Evolutionary conservation across 192 early-diverging fungal genomes (phyloP).

Genomic region (Entophlyctis helioformis): DNA sequence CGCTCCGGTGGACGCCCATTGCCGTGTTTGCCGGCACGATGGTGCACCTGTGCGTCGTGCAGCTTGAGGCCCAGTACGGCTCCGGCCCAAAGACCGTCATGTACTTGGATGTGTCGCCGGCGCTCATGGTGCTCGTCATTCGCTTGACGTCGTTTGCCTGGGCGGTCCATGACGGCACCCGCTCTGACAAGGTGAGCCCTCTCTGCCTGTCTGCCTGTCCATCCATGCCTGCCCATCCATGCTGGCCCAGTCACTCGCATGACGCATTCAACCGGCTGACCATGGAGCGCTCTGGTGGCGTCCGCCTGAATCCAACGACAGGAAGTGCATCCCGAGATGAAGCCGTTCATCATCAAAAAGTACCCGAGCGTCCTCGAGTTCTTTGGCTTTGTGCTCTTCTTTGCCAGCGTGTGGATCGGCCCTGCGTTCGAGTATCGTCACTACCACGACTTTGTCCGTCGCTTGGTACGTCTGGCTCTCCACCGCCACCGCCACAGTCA

Average conservation of each 20-base stretch:
- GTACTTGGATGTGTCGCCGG: too few species aligned
- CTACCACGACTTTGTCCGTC: conserved; percentile 29
- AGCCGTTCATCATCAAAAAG: too few species aligned
- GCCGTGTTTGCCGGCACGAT: conserved; percentile 20
- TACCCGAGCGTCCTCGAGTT: conserved; percentile 64
- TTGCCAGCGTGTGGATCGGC: conserved; percentile 63
- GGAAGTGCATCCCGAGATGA: too few species aligned
- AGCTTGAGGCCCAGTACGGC: too few species aligned
- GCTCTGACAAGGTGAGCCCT: conserved; percentile 12
- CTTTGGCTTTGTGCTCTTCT: conserved; percentile 84
- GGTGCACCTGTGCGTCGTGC: conserved; percentile 15
- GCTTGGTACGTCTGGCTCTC: too few species aligned
- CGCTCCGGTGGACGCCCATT: conserved; percentile 9
- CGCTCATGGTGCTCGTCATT: conserved; percentile 92
- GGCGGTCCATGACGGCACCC: conserved; percentile 65
- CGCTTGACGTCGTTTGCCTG: conserved; percentile 83
- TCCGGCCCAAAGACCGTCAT: too few species aligned
- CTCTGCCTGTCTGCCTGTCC: neutral
- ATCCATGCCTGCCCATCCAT: too few species aligned
- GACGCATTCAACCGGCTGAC: too few species aligned
- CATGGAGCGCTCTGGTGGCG: too few species aligned
- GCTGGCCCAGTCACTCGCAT: too few species aligned
- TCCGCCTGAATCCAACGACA: too few species aligned
- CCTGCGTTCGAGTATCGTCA: conserved; percentile 32
- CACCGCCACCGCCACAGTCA: too few species aligned